A percentile compares a stretch with the other conserved stretches of the same genome.
phyloP scores from a whole-genome alignment of 2,329 filamentous ascomycete genomes.

The Hymenoscyphus infarciens region DNA sequence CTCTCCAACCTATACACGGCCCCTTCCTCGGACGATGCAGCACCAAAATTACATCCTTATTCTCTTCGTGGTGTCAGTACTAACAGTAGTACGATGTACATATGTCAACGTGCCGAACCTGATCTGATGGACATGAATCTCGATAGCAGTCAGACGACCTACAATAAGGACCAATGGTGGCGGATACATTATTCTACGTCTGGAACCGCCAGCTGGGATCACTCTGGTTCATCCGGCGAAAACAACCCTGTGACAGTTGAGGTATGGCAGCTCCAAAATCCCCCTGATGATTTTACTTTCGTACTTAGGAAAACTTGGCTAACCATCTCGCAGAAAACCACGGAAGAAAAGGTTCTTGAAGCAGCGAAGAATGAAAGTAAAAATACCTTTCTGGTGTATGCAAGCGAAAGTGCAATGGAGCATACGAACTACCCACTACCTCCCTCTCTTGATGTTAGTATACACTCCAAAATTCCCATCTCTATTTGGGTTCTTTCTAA shows the following conservation, averaged over 20 bases:
- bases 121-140: conserved; percentile 43
- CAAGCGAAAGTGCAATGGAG: conserved; percentile 47
- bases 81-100: conserved; percentile 45
- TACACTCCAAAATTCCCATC: background rate
- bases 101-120: conserved; percentile 44
- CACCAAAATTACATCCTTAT: conserved; percentile 39
- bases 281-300: background rate
- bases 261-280: conserved; percentile 37
- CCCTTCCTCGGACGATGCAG: conserved; percentile 24
- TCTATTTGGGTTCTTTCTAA: conserved; percentile 20
- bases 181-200: conserved; percentile 43
- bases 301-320: background rate
- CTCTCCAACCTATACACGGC: conserved; percentile 40
- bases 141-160: conserved; percentile 28
- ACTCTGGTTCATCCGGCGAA: background rate
- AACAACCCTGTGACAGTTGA: conserved; percentile 45
- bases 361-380: conserved; percentile 48
- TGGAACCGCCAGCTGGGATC: conserved; percentile 26
- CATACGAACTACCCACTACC: conserved; percentile 39
- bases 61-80: conserved; percentile 51
- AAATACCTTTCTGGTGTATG: conserved; percentile 49
- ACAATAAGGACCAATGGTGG: conserved; percentile 52
- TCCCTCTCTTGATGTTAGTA: conserved; percentile 37
- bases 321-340: conserved; percentile 42
- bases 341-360: conserved; percentile 43